Conservation (phyloP, 345 rosid species). For the Ricinus communis region DNA sequence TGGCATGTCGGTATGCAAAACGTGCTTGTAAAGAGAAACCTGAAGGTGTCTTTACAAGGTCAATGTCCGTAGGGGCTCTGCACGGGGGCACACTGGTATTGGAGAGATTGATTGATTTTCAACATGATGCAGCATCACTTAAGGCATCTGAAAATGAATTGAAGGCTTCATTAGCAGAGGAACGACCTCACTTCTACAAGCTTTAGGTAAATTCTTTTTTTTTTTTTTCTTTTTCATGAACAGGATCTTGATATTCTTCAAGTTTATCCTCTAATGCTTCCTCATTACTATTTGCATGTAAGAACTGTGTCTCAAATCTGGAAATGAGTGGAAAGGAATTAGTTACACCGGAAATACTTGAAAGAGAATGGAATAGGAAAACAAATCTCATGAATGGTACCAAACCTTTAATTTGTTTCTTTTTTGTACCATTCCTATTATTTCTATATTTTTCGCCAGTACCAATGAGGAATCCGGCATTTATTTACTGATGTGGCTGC, state of each 20-base stretch:
- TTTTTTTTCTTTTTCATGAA: neutral
- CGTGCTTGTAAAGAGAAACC: constrained; percentile 26
- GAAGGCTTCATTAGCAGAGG: constrained; percentile 27
- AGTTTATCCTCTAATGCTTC: too few species aligned
- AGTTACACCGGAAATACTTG: constrained; percentile 36
- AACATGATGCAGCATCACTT: constrained; percentile 31
- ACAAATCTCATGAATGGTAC: constrained; percentile 49
- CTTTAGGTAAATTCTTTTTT: constrained; percentile 40
- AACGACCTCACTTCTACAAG: constrained; percentile 36
- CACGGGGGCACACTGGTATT: constrained; percentile 55
- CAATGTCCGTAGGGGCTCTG: constrained; percentile 49
- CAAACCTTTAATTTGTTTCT: too few species aligned
- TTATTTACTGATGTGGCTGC: too few species aligned
- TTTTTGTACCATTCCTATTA: too few species aligned
- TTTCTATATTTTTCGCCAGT: too few species aligned
- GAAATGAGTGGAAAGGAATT: constrained; percentile 65
- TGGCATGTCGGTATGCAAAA: constrained; percentile 42
- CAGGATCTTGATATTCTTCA: too few species aligned
- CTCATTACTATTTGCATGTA: neutral
- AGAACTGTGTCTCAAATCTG: constrained; percentile 41
- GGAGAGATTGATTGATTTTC: constrained; percentile 53
- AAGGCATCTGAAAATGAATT: constrained; percentile 32
- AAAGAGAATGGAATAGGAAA: constrained; percentile 28
- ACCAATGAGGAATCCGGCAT: too few species aligned
- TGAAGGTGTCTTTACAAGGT: constrained; percentile 29